Percentiles rank a stretch among this genome's conserved stretches.
Evolutionary conservation across 2,329 filamentous ascomycete genomes (phyloP).

Genomic region (Emergomyces africanus): DNA sequence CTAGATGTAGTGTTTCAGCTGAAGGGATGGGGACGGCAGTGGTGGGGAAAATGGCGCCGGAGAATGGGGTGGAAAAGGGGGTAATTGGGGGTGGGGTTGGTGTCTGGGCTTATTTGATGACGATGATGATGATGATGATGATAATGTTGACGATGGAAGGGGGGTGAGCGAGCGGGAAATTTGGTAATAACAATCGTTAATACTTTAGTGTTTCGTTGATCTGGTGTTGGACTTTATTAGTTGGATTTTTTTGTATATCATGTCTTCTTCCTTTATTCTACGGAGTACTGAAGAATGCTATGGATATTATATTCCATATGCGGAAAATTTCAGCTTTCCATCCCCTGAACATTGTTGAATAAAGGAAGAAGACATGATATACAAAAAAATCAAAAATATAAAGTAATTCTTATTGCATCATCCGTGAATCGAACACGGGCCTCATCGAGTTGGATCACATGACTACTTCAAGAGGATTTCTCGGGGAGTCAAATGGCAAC

Average conservation of each 20-base stretch:
- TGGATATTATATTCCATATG: too few species aligned
- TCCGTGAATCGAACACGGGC: slow-evolving; percentile 36
- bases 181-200: neutral
- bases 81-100: neutral
- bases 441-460: slow-evolving; percentile 23
- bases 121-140: neutral
- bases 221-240: neutral
- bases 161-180: neutral
- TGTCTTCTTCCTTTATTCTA: too few species aligned
- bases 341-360: too few species aligned
- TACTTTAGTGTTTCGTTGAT: neutral
- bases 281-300: too few species aligned
- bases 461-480: too few species aligned
- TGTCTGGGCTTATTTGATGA: neutral
- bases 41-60: slow-evolving; percentile 26
- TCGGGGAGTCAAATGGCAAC: neutral
- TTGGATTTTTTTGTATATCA: neutral
- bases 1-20: slow-evolving; percentile 52
- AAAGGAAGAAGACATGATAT: too few species aligned
- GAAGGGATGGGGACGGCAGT: slow-evolving; percentile 41
- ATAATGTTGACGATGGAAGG: neutral
- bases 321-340: too few species aligned
- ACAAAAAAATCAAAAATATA: neutral
- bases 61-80: slow-evolving; percentile 7
- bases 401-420: slow-evolving; percentile 25